Evolutionary conservation across 345 rosid species (phyloP).

Genomic region (Citrus maxima): DNA sequence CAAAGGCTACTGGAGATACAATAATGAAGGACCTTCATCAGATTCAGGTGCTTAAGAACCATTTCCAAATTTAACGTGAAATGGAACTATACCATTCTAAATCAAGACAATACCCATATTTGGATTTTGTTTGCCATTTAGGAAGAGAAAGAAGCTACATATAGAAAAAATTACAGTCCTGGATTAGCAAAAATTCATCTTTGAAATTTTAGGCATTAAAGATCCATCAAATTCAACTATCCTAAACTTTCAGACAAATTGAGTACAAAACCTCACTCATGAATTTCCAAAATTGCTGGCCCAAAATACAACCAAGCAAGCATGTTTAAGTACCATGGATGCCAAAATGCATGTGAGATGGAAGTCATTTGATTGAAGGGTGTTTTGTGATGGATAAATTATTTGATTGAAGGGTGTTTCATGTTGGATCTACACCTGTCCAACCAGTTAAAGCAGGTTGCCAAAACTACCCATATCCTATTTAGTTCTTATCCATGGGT

Average conservation of each 20-base stretch:
- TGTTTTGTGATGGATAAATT: not conserved
- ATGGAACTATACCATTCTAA: not conserved
- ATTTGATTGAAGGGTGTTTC: too few species aligned
- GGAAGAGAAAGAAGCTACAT: not conserved
- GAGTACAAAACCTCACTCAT: not conserved
- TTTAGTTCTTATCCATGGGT: not conserved
- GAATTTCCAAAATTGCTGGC: not conserved
- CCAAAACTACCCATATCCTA: slow-evolving; percentile 5
- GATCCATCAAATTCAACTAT: not conserved
- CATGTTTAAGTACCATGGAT: not conserved
- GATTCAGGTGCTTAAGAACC: slow-evolving; percentile 2
- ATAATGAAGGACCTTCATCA: not conserved
- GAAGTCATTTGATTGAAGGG: not conserved
- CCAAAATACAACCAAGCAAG: not conserved
- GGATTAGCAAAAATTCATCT: not conserved
- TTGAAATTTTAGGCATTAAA: not conserved
- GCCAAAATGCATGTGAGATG: not conserved
- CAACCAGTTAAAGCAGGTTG: not conserved
- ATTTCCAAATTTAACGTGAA: not conserved
- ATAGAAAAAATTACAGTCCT: not conserved
- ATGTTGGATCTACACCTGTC: not conserved
- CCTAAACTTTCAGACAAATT: not conserved
- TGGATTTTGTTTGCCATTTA: not conserved
- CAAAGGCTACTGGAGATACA: slow-evolving; percentile 2
- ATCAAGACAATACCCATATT: not conserved